Percentiles rank a stretch among this genome's conserved stretches.
phyloP scores from a whole-genome alignment of 352 stramenopile genomes.

The Pythium aristosporum region DNA sequence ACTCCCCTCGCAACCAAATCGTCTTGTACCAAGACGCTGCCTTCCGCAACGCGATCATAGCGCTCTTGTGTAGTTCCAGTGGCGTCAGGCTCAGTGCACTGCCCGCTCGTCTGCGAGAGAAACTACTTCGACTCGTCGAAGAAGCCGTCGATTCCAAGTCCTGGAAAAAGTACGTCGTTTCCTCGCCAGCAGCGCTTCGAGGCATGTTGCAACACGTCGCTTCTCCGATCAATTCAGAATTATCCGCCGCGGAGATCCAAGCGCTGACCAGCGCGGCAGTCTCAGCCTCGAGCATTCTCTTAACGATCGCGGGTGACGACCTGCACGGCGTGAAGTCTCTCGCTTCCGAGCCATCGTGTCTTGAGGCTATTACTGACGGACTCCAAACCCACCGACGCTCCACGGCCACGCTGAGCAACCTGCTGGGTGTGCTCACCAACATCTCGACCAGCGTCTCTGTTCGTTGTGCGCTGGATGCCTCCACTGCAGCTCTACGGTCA shows the following conservation, averaged over 20 bases:
- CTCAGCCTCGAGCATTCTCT: constrained; percentile 45
- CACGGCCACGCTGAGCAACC: constrained; percentile 25
- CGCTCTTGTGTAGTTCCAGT: neutral
- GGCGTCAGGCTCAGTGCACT: neutral
- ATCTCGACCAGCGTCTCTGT: constrained; percentile 41
- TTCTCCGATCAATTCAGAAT: neutral
- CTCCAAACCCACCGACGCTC: constrained; percentile 8
- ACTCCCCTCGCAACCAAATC: constrained; percentile 58
- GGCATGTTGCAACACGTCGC: constrained; percentile 5
- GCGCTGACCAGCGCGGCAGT: constrained; percentile 7
- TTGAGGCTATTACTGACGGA: constrained; percentile 16
- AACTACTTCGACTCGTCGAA: constrained; percentile 44
- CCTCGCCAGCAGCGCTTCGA: neutral
- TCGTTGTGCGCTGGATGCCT: constrained; percentile 17
- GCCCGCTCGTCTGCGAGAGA: constrained; percentile 28
- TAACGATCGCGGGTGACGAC: constrained; percentile 50
- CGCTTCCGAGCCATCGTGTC: constrained; percentile 1
- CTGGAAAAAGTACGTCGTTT: constrained; percentile 45
- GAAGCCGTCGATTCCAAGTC: constrained; percentile 53
- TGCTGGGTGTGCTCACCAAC: constrained; percentile 62
- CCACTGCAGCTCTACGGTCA: neutral
- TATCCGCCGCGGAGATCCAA: neutral
- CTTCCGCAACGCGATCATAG: constrained; percentile 27
- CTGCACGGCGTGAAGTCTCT: constrained; percentile 30
- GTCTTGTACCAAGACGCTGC: constrained; percentile 39